Percentiles rank a stretch among this genome's conserved stretches.
Conservation (phyloP, 352 stramenopile genomes). For the Phytophthora brassicae region DNA sequence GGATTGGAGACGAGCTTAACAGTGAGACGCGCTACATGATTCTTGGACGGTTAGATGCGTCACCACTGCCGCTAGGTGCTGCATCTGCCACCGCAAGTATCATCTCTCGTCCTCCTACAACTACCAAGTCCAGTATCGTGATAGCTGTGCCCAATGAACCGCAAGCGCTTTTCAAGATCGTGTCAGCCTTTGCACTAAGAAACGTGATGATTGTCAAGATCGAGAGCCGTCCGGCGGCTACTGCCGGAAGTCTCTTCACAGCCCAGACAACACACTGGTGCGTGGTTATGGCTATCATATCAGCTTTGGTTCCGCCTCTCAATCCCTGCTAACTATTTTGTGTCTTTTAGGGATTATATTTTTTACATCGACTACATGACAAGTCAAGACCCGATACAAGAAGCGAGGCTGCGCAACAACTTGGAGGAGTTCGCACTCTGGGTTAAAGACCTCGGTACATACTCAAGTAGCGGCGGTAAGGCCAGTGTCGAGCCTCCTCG, state of each 20-base stretch:
- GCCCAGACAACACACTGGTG: slow-evolving; percentile 73
- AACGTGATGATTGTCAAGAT: slow-evolving; percentile 85
- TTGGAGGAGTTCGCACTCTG: slow-evolving; percentile 77
- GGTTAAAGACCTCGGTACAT: slow-evolving; percentile 76
- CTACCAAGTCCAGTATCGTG: slow-evolving; percentile 70
- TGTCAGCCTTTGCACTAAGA: slow-evolving; percentile 73
- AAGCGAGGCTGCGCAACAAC: slow-evolving; percentile 55
- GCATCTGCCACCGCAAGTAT: slow-evolving; percentile 3
- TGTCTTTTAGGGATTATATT: slow-evolving; percentile 65
- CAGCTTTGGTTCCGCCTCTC: too few relatives aligned
- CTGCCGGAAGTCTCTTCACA: slow-evolving; percentile 55
- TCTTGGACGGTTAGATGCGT: slow-evolving; percentile 51
- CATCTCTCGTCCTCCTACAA: slow-evolving; percentile 15
- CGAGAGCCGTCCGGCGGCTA: slow-evolving; percentile 72
- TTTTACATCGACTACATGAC: slow-evolving; percentile 81
- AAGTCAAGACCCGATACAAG: slow-evolving; percentile 43
- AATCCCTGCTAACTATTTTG: not conserved
- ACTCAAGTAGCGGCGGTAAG: slow-evolving; percentile 62
- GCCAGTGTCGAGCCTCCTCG: slow-evolving; percentile 65
- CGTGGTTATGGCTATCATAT: too few relatives aligned
- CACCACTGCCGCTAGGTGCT: slow-evolving; percentile 39
- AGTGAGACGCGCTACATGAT: slow-evolving; percentile 80
- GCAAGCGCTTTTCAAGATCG: slow-evolving; percentile 75
- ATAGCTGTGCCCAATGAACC: slow-evolving; percentile 71
- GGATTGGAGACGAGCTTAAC: slow-evolving; percentile 64